A percentile compares a stretch with the other conserved stretches of the same genome.
These are phyloP conservation scores for Leptographium flavum DNA, from an alignment of 2,329 filamentous ascomycete species.

Conservation along the genomic window DNA sequence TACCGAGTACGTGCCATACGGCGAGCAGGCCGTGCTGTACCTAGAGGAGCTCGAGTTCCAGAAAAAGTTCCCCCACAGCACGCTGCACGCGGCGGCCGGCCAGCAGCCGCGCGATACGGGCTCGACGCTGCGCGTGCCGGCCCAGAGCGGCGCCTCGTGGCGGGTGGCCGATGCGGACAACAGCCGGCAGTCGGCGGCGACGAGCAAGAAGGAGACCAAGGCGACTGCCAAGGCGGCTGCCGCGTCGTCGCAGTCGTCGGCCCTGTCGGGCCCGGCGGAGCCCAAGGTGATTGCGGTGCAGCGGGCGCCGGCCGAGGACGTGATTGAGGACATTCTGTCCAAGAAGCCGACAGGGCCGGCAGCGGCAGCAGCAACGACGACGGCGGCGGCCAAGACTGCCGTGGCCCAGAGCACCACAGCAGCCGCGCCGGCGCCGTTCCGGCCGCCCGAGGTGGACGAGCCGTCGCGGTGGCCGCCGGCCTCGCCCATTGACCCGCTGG, in stretches of 20 bases:
- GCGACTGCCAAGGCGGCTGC: slow-evolving; percentile 3
- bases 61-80: slow-evolving; percentile 55
- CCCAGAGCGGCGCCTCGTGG: slow-evolving; percentile 75
- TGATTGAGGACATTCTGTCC: background rate
- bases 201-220: too few relatives aligned
- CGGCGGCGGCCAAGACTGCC: background rate
- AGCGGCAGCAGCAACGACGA: background rate
- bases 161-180: slow-evolving; percentile 51
- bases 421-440: slow-evolving; percentile 21
- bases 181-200: slow-evolving; percentile 34
- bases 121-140: slow-evolving; percentile 66
- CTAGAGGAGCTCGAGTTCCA: slow-evolving; percentile 91
- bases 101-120: slow-evolving; percentile 40
- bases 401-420: background rate
- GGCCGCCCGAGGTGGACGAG: slow-evolving; percentile 49
- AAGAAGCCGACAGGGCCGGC: background rate
- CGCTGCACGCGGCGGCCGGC: slow-evolving; percentile 31
- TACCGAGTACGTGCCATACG: slow-evolving; percentile 89
- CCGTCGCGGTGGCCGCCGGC: slow-evolving; percentile 49
- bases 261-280: slow-evolving; percentile 13
- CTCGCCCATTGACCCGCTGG: slow-evolving; percentile 63
- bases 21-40: slow-evolving; percentile 87
- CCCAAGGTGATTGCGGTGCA: background rate
- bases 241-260: slow-evolving; percentile 9
- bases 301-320: background rate